phyloP scores from a whole-genome alignment of 805 yeast species.

The Metschnikowia shivogae region DNA sequence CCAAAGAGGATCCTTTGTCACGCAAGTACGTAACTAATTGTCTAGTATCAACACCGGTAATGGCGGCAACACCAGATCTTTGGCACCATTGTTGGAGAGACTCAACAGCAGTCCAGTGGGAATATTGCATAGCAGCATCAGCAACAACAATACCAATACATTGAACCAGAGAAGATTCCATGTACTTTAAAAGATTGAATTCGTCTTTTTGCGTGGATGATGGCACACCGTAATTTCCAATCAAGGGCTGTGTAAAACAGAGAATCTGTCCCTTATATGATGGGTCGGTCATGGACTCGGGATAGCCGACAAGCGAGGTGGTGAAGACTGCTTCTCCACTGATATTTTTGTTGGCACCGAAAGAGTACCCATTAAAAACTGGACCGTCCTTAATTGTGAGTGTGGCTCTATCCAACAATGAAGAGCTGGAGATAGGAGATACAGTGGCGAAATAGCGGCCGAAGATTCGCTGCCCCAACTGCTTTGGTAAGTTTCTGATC shows the following conservation, averaged over 20 bases:
- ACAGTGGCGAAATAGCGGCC: slow-evolving; percentile 33
- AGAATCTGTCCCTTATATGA: slow-evolving; percentile 95
- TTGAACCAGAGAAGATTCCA: slow-evolving; percentile 88
- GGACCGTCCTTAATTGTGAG: slow-evolving; percentile 91
- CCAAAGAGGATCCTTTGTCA: slow-evolving; percentile 94
- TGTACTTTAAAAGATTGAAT: slow-evolving; percentile 78
- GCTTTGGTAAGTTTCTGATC: background rate
- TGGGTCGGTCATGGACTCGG: slow-evolving; percentile 99
- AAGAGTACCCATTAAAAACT: slow-evolving; percentile 85
- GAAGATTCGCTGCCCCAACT: slow-evolving; percentile 5
- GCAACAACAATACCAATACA: slow-evolving; percentile 96
- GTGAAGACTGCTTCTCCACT: slow-evolving; percentile 98
- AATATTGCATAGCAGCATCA: slow-evolving; percentile 89
- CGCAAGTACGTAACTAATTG: slow-evolving; percentile 87
- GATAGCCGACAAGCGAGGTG: slow-evolving; percentile 96
- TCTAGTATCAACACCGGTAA: slow-evolving; percentile 97
- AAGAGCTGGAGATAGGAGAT: slow-evolving; percentile 29
- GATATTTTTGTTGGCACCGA: slow-evolving; percentile 89
- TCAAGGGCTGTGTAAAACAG: slow-evolving; percentile 94
- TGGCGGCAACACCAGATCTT: slow-evolving; percentile 91
- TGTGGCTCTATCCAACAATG: slow-evolving; percentile 73
- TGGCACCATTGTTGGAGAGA: slow-evolving; percentile 93
- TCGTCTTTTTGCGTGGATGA: slow-evolving; percentile 76
- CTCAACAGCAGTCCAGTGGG: slow-evolving; percentile 99
- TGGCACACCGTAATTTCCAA: slow-evolving; percentile 98